Conservation (phyloP, 2,329 filamentous ascomycete species). For the Hypoxylon sp. region DNA sequence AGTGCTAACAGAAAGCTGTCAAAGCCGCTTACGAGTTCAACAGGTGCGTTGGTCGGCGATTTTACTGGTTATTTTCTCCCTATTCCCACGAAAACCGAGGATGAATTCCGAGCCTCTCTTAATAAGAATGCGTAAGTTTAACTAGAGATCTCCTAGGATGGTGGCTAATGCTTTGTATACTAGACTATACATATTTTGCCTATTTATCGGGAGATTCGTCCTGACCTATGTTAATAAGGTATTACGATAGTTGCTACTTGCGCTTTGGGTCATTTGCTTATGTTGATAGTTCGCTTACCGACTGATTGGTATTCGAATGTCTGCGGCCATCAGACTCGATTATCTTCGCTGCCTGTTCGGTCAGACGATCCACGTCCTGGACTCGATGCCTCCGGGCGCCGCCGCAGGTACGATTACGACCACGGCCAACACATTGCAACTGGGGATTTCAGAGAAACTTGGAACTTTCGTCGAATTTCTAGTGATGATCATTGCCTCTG, state of each 20-base stretch:
- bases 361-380: constrained; percentile 77
- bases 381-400: constrained; percentile 74
- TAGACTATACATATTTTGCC: constrained; percentile 77
- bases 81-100: constrained; percentile 54
- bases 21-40: constrained; percentile 31
- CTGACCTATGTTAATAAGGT: constrained; percentile 75
- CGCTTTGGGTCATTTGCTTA: constrained; percentile 35
- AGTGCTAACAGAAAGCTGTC: constrained; percentile 9
- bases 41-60: constrained; percentile 63
- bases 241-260: constrained; percentile 26
- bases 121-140: constrained; percentile 63
- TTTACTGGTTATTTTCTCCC: constrained; percentile 63
- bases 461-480: constrained; percentile 71
- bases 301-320: constrained; percentile 74
- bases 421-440: constrained; percentile 74
- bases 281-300: constrained; percentile 68
- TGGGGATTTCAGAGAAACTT: constrained; percentile 76
- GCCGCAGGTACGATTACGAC: constrained; percentile 75
- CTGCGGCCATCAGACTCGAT: constrained; percentile 72
- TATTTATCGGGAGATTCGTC: constrained; percentile 77
- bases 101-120: constrained; percentile 59
- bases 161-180: constrained; percentile 32
- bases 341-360: constrained; percentile 76
- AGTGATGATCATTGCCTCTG: constrained; percentile 66
- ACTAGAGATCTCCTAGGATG: background rate